Evolutionary conservation across 2,329 filamentous ascomycete species (phyloP).

Genomic region (Canariomyces notabilis): DNA sequence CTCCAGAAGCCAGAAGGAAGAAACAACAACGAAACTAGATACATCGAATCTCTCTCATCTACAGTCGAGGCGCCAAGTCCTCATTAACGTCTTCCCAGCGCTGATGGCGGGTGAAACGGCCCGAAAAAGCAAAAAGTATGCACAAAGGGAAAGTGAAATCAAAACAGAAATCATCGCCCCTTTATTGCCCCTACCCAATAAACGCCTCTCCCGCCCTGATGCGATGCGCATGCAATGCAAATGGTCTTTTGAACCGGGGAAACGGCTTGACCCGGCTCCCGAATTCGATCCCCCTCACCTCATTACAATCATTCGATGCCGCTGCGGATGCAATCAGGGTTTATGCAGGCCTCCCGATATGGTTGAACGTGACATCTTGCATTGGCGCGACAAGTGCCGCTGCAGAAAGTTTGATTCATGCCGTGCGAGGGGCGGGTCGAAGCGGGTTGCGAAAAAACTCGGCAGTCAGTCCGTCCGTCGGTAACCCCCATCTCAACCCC

Average conservation of each 20-base stretch:
- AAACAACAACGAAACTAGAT: not conserved
- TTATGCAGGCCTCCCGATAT: not conserved
- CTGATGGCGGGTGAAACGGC: constrained; percentile 1
- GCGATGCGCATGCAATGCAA: constrained; percentile 16
- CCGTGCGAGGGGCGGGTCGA: too few relatives aligned
- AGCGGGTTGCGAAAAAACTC: not conserved
- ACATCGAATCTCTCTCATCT: not conserved
- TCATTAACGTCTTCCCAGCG: constrained; percentile 4
- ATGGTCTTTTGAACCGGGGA: not conserved
- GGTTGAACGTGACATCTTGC: not conserved
- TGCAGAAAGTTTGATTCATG: not conserved
- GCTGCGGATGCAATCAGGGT: constrained; percentile 1
- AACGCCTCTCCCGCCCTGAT: constrained; percentile 10
- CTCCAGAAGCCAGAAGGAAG: not conserved
- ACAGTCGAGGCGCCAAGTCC: not conserved
- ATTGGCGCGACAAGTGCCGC: not conserved
- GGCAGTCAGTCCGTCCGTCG: not conserved
- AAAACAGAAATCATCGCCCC: not conserved
- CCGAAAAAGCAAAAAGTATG: not conserved
- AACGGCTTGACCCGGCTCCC: not conserved
- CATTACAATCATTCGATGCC: not conserved
- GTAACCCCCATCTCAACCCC: not conserved
- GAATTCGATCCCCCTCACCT: not conserved
- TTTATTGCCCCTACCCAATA: not conserved
- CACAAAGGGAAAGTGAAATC: not conserved